phyloP scores from a whole-genome alignment of 2,329 filamentous ascomycete species.

The Neonectria ditissima region DNA sequence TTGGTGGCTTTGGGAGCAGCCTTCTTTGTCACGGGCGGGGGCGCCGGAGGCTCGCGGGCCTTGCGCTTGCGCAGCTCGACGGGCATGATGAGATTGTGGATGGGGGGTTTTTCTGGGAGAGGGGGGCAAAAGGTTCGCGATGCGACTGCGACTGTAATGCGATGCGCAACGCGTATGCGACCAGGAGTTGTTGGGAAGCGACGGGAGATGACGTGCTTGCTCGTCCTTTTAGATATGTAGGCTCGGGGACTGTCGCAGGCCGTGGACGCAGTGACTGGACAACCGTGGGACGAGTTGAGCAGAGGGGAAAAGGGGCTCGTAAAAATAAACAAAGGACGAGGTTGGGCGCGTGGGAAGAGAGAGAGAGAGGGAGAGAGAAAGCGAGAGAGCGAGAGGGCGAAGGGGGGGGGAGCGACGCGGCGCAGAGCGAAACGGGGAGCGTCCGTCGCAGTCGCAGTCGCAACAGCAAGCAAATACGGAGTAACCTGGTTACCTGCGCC shows the following conservation, averaged over 20 bases:
- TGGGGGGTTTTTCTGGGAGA: constrained; percentile 15
- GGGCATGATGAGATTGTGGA: constrained; percentile 58
- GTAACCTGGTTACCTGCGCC: constrained; percentile 11
- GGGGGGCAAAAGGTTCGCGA: constrained; percentile 18
- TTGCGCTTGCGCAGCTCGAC: constrained; percentile 72
- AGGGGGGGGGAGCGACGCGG: constrained; percentile 11
- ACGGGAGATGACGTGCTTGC: constrained; percentile 26
- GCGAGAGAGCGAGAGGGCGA: constrained; percentile 21
- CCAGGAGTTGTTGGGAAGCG: constrained; percentile 11
- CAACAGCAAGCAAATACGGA: constrained; percentile 30
- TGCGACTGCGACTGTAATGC: constrained; percentile 27
- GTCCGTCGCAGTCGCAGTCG: constrained; percentile 41
- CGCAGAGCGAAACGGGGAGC: constrained; percentile 30
- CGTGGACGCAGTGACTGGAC: constrained; percentile 9
- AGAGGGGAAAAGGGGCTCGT: constrained; percentile 15
- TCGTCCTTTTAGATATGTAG: constrained; percentile 17
- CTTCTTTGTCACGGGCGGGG: constrained; percentile 58
- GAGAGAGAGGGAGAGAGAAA: constrained; percentile 17
- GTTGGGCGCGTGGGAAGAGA: constrained; percentile 37
- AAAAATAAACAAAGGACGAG: constrained; percentile 38
- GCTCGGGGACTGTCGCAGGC: constrained; percentile 18
- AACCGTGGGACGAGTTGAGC: constrained; percentile 18
- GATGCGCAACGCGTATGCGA: constrained; percentile 38
- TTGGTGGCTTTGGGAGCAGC: constrained; percentile 47
- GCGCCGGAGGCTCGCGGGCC: constrained; percentile 61